Conservation (phyloP, 441 rosid genomes). For the Lepidium campestre region DNA sequence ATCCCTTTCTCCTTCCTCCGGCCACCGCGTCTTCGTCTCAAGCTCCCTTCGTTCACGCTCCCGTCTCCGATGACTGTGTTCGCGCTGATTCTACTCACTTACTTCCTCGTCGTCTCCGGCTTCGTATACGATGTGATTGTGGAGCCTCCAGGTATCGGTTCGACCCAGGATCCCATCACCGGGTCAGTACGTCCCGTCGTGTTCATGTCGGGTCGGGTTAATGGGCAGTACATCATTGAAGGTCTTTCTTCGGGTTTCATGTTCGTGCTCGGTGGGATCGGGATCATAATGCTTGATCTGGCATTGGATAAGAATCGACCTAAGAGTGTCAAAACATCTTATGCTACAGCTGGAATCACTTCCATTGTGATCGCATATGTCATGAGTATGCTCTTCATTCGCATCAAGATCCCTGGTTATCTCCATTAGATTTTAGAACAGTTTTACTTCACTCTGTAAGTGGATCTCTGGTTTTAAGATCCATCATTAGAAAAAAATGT, state of each 20-base stretch:
- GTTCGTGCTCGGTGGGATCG: conserved; percentile 83
- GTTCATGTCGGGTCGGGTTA: conserved; percentile 84
- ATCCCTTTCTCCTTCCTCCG: conserved; percentile 66
- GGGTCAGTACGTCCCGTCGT: conserved; percentile 86
- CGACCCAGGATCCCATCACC: conserved; percentile 74
- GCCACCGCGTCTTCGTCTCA: conserved; percentile 84
- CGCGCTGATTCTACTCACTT: conserved; percentile 70
- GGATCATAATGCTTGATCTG: conserved; percentile 78
- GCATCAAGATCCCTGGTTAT: conserved; percentile 94
- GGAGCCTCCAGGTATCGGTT: conserved; percentile 96
- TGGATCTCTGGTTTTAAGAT: not conserved
- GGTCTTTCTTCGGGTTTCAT: conserved; percentile 91
- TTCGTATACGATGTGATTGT: conserved; percentile 88
- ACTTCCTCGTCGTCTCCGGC: conserved; percentile 89
- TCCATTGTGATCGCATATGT: conserved; percentile 73
- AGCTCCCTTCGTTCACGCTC: conserved; percentile 69
- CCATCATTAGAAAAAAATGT: not conserved
- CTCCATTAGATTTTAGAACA: conserved; percentile 28
- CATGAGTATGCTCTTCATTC: conserved; percentile 91
- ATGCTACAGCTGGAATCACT: conserved; percentile 70
- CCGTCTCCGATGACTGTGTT: conserved; percentile 86
- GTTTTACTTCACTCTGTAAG: not conserved
- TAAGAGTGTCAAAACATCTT: conserved; percentile 65
- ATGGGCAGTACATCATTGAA: conserved; percentile 93
- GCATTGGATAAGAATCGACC: conserved; percentile 81